A percentile compares a stretch with the other conserved stretches of the same genome.
phyloP scores from a whole-genome alignment of 768 basidiomycete genomes.

The Clavulina sp. region DNA sequence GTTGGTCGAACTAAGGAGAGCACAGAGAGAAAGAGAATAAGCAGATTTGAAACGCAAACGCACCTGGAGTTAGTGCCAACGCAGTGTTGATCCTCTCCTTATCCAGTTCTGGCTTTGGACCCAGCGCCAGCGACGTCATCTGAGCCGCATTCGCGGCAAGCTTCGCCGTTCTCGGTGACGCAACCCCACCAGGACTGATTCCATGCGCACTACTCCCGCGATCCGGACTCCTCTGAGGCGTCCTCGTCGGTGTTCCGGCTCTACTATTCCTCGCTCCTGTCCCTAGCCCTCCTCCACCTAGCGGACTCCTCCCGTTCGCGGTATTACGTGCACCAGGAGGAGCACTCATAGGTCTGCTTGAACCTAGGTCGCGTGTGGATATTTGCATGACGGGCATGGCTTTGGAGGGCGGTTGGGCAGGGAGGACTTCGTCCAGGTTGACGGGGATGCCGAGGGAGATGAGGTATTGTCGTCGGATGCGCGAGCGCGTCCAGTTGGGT shows the following conservation, averaged over 20 bases:
- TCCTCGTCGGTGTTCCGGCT: not conserved
- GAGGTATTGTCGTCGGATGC: conserved; percentile 77
- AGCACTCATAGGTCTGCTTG: conserved; percentile 53
- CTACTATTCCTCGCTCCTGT: not conserved
- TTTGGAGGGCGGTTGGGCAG: conserved; percentile 31
- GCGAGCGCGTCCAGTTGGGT: conserved; percentile 89
- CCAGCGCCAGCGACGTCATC: conserved; percentile 31
- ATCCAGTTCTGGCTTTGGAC: conserved; percentile 62
- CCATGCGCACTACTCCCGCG: conserved; percentile 14
- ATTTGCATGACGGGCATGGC: conserved; percentile 68
- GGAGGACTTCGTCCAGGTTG: conserved; percentile 83
- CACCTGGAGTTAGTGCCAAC: conserved; percentile 51
- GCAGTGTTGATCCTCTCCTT: conserved; percentile 43
- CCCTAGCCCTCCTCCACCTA: too few species aligned
- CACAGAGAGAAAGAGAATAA: too few species aligned
- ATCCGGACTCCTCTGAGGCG: conserved; percentile 7
- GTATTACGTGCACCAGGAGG: conserved; percentile 38
- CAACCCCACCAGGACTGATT: conserved; percentile 35
- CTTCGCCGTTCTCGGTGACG: conserved; percentile 27
- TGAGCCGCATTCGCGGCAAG: not conserved
- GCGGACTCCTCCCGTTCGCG: not conserved
- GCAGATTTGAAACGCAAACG: conserved; percentile 13
- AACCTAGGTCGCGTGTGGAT: too few species aligned
- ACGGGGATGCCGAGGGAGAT: conserved; percentile 87
- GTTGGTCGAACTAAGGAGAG: not conserved